Conservation (phyloP, 805 yeast genomes). For the Debaryomyces maramus region DNA sequence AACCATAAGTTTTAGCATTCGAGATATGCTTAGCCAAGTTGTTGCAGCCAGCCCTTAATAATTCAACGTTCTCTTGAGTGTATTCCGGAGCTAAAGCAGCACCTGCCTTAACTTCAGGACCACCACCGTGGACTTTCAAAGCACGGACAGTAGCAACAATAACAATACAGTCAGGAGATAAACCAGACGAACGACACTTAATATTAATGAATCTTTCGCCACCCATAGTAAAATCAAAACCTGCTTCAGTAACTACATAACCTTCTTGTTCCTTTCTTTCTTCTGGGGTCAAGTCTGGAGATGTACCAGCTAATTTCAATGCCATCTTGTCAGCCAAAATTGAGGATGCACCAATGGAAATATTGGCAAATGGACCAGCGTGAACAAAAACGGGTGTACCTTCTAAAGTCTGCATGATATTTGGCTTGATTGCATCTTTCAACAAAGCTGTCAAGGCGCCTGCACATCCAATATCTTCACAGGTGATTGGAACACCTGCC, state of each 20-base stretch:
- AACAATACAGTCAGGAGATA: slow-evolving; percentile 74
- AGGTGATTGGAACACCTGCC: slow-evolving; percentile 72
- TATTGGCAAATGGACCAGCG: slow-evolving; percentile 88
- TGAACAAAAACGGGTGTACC: slow-evolving; percentile 87
- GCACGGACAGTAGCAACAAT: slow-evolving; percentile 86
- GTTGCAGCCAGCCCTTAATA: slow-evolving; percentile 68
- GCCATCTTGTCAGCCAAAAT: slow-evolving; percentile 81
- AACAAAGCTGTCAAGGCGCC: slow-evolving; percentile 82
- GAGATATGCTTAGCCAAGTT: slow-evolving; percentile 76
- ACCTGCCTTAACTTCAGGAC: slow-evolving; percentile 85
- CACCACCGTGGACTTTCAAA: slow-evolving; percentile 84
- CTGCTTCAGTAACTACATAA: slow-evolving; percentile 84
- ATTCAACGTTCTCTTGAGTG: slow-evolving; percentile 66
- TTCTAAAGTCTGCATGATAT: slow-evolving; percentile 83
- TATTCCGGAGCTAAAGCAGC: slow-evolving; percentile 74
- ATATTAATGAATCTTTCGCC: slow-evolving; percentile 85
- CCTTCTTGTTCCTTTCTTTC: slow-evolving; percentile 57
- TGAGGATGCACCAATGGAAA: slow-evolving; percentile 83
- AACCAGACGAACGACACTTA: slow-evolving; percentile 80
- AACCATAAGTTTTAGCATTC: slow-evolving; percentile 69
- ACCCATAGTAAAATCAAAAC: slow-evolving; percentile 90
- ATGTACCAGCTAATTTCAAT: slow-evolving; percentile 73
- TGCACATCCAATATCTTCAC: slow-evolving; percentile 83
- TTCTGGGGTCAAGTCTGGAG: slow-evolving; percentile 43
- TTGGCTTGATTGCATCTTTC: slow-evolving; percentile 82